Evolutionary conservation across 2,329 filamentous ascomycete species (phyloP), one percentile per base, ranked within the genome.

Genomic region (Cercospora zeae-maydis): DNA sequence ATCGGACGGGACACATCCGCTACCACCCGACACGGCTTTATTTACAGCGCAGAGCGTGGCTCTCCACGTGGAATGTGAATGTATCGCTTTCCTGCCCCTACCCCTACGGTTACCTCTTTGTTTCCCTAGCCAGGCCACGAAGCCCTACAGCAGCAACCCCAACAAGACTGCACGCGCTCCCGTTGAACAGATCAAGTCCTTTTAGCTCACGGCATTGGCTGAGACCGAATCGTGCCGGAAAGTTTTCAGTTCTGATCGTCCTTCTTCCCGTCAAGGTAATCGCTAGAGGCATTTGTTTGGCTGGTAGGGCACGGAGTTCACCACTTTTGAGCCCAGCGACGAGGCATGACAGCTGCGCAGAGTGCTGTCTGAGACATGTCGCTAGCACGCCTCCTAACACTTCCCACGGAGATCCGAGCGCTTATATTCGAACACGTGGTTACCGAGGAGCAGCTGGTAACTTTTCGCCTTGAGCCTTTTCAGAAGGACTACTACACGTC

Each of bases 381-480:
- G 19, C 45, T 61, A 21, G 66, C 63, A 36, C 59, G 63, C 27
- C 63, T 71, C 9, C 64, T 72, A 9, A 60, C 33, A 9, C 62
- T 74, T 3, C 72, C 72, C 3, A 51, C 68, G 8, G 72, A 74
- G 57, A 66, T 74, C 16, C 67, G 72, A 1, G 65, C 59, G 10
- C 59, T 65, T 10, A 72, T 73, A 34, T 72, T 68, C 62, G 64
- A 68, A 52, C 70, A 67, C 45, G 70, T 66, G 31, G 63, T 73
- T 14, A 61, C 62, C 7, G 67, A 68, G n/a, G 51, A 61, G 6
- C 67, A 72, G 37, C 37, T 69, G 10, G 71, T 75, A 13, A 69
- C 73, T 1, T 75, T 74, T 58, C 63, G 67, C 30, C 69, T 73
- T 33, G 72, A 75, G 39, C 39, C 52, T 4, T 73, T 71, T 31